phyloP scores from a whole-genome alignment of 2,329 filamentous ascomycete species.

The Coniochaeta prunicola region DNA sequence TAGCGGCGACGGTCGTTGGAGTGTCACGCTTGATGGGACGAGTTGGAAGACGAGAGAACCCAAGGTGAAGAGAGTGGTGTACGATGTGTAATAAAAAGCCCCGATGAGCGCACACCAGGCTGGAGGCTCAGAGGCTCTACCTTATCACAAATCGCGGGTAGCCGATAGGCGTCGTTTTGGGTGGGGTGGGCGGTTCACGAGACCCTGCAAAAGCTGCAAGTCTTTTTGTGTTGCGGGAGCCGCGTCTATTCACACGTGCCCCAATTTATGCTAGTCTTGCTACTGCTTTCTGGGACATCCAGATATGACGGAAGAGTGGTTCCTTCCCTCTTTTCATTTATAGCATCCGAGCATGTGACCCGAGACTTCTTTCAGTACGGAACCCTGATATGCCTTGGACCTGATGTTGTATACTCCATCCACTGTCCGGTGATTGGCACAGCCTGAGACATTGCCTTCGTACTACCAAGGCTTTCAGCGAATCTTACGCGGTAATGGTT shows the following conservation, averaged over 20 bases:
- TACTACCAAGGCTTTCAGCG: not conserved
- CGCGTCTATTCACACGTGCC: constrained; percentile 11
- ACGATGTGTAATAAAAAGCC: not conserved
- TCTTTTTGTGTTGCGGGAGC: not conserved
- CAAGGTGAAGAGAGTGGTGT: not conserved
- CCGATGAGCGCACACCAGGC: not conserved
- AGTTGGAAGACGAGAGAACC: not conserved
- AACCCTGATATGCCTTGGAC: too few species aligned
- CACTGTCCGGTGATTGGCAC: not conserved
- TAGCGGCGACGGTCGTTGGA: not conserved
- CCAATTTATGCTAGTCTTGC: not conserved
- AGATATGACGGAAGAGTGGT: not conserved
- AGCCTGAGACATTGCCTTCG: not conserved
- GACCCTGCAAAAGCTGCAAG: constrained; percentile 16
- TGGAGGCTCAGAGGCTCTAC: not conserved
- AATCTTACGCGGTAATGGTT: too few species aligned
- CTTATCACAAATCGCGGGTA: not conserved
- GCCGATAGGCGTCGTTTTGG: not conserved
- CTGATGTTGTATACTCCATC: too few species aligned
- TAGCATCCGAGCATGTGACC: not conserved
- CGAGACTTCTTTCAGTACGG: not conserved
- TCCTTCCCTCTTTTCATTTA: not conserved
- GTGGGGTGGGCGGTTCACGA: constrained; percentile 9
- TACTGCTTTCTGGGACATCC: not conserved
- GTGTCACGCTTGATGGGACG: not conserved